Base-by-base conservation (phyloP, 1,284 basidiomycete genomes). In the Trichosporon inkin region DNA sequence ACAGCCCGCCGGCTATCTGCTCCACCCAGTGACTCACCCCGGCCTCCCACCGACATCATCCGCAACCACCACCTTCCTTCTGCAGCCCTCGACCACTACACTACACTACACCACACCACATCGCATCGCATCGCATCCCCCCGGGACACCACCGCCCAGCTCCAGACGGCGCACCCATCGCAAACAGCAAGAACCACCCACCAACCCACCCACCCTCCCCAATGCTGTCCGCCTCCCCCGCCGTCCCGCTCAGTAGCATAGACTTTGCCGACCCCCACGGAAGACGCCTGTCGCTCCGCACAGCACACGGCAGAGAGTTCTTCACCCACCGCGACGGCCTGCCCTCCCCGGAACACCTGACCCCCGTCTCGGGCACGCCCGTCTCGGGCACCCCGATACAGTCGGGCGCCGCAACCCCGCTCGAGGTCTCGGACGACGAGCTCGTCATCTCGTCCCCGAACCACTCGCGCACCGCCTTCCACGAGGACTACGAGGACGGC, bases 191-290 rank as follows among this genome's bases (percentile, higher is more conserved):
- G 7, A 40, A 40, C 19, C 38, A 40, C 5, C 51, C 41, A n/a
- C 7, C 61, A 32, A 20, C 28, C 4, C 28, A 32, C 28, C 28
- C 28, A 32, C 28, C 28, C 8, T 32, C 40, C 61, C 62, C 55
- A 56, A 79, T 79, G 77, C 65, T 79, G 19, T 77, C 75, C 13
- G 69, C 77, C 10, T 63, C 64, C 35, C 76, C 76, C 20, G 71
- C 77, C 19, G 62, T 79, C 57, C 77, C 75, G 2, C 68, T 79
- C 47, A 67, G 67, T 16, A 70, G 67, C 28, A 74, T 78, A 58
- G 66, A 70, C 40, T 73, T 71, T 40, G 60, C 68, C 14, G 57
- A 63, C 32, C 36, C 64, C 19, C 53, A 65, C 40, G 60, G 70
- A 8, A 65, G 73, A 11, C 60, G 69, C 39, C 63, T 79, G 10